Percentiles rank a stretch among this genome's conserved stretches.
Conservation (phyloP, 768 basidiomycete genomes). For the Cystofilobasidium capitatum region DNA sequence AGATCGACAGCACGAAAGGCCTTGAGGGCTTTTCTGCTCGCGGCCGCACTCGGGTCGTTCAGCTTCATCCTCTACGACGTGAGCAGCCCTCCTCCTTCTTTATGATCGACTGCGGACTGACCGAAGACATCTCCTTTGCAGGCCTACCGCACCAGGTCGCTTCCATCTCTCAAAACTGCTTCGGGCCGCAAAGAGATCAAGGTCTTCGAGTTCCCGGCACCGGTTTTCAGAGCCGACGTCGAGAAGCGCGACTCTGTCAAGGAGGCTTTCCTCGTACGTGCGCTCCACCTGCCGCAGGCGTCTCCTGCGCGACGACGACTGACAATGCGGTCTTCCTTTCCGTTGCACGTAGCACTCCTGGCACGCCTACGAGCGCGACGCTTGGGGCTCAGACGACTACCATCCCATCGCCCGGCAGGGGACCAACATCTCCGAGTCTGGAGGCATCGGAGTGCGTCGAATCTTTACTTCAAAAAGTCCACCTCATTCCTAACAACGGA, state of each 20-base stretch:
- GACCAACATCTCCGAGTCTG: slow-evolving; percentile 59
- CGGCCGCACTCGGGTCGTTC: slow-evolving; percentile 3
- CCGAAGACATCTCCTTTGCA: background rate
- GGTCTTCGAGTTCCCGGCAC: slow-evolving; percentile 12
- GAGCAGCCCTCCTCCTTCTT: background rate
- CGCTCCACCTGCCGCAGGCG: background rate
- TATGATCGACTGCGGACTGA: background rate
- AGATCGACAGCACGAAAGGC: background rate
- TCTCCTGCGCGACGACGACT: background rate
- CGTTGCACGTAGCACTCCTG: slow-evolving; percentile 64
- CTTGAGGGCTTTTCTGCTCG: background rate
- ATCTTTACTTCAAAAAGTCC: too few relatives aligned
- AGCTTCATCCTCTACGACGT: slow-evolving; percentile 7
- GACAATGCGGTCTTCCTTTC: slow-evolving; percentile 9
- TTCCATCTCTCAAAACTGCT: background rate
- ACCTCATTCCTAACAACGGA: background rate
- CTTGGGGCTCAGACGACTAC: slow-evolving; percentile 66
- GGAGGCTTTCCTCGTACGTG: slow-evolving; percentile 66
- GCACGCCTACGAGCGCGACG: slow-evolving; percentile 75
- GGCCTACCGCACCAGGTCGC: background rate
- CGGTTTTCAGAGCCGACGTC: slow-evolving; percentile 49
- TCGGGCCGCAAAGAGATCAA: background rate
- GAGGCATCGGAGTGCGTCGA: slow-evolving; percentile 54
- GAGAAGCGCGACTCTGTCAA: slow-evolving; percentile 60
- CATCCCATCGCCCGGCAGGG: slow-evolving; percentile 70